Evolutionary conservation across 2,329 filamentous ascomycete species (phyloP), one percentile per base, ranked within the genome.

Genomic region (Talaromyces sp.): DNA sequence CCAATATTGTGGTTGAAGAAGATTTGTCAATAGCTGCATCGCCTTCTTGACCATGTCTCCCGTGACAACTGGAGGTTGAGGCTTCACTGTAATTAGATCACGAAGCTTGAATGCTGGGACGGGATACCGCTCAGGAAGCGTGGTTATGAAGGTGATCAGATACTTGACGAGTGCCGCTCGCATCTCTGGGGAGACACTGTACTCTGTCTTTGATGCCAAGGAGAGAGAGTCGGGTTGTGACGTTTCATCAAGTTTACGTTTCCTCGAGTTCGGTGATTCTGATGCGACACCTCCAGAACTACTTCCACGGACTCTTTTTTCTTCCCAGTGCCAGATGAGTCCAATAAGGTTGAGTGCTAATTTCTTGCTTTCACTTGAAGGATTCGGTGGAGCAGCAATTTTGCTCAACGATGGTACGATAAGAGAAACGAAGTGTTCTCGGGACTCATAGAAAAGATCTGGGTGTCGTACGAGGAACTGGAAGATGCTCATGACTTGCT

Each of bases 401-500:
- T 98, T 98, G 61, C 91, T 86, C 40, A 99, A 82, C 3, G 92
- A 94, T 1, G 89, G 89, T 64, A 99, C 93, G 75, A 99, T 96
- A 69, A 95, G 86, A 65, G 91, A 87, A 4, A 93, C 88, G 69
- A 98, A 96, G 73, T 94, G 93, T 69, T 99, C 95, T 63, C 95
- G 86, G 1, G 92, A 93, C 69, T 98, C 94, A 71, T 96, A 99
- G 80, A 99, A 99, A 4, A 99, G 82, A 72, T 95, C 90, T 0
- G 93, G 91, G 75, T 99, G 94, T 65, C 91, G 88, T 40, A 97
- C 94, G 38, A 99, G 83, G 79, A 99, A 99, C 73, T 97, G 91
- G 82, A 97, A 98, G 71, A 99, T 98, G 80, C 91, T 95, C 62
- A 93, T 97, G 80, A 98, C 90, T 79, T 98, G 95, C 77, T 96